Percentiles rank a stretch among this genome's conserved stretches.
Conservation (phyloP, 805 yeast species). For the Candida sanyiensis region DNA sequence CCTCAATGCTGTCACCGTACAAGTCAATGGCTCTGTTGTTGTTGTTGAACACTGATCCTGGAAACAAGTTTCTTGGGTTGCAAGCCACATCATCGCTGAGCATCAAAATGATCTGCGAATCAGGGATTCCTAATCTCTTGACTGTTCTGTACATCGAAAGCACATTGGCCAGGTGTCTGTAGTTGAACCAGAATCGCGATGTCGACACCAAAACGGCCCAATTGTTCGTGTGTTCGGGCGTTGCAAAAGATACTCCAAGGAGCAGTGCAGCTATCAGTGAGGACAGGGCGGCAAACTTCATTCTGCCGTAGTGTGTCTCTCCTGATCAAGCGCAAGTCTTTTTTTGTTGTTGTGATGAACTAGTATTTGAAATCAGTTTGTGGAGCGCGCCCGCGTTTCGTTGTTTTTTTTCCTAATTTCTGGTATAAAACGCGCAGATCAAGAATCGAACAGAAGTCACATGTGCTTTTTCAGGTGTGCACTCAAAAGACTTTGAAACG, state of each 20-base stretch:
- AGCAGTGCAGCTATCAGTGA: slow-evolving; percentile 1
- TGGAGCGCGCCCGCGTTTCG: no score
- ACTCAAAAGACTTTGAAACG: no score
- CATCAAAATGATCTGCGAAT: slow-evolving; percentile 94
- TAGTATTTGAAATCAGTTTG: neutral
- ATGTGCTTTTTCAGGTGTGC: no score
- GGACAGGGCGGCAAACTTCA: neutral
- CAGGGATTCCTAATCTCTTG: slow-evolving; percentile 93
- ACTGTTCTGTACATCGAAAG: slow-evolving; percentile 93
- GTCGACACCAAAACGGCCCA: slow-evolving; percentile 92
- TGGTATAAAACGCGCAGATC: no score
- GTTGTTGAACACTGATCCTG: slow-evolving; percentile 93
- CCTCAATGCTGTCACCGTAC: slow-evolving; percentile 92
- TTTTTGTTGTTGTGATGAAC: neutral
- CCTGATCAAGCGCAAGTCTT: neutral
- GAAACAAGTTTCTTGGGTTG: slow-evolving; percentile 91
- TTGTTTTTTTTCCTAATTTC: no score
- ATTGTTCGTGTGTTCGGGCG: slow-evolving; percentile 51
- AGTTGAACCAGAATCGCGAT: slow-evolving; percentile 97
- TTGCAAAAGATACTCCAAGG: neutral
- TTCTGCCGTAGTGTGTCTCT: slow-evolving; percentile 1
- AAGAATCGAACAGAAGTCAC: no score
- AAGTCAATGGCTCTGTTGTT: slow-evolving; percentile 87
- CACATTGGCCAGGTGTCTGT: slow-evolving; percentile 96
- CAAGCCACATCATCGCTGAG: slow-evolving; percentile 96